Percentiles rank a stretch among this genome's conserved stretches.
Conservation (phyloP, 148 eudicot species). For the Vaccinium vitisidaea region DNA sequence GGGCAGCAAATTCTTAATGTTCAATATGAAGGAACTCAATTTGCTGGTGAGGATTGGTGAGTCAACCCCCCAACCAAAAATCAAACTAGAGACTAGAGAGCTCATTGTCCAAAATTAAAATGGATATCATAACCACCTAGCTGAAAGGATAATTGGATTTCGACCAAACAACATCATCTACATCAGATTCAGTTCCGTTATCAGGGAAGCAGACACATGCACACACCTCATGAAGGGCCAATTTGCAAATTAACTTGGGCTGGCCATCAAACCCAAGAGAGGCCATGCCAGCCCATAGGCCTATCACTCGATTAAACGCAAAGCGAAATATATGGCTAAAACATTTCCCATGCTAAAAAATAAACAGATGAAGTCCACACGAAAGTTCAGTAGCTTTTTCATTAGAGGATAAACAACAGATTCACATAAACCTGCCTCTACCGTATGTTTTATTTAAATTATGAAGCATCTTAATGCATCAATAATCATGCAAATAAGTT, state of each 20-base stretch:
- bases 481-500: background rate
- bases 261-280: background rate
- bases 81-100: background rate
- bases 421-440: background rate
- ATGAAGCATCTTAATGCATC: background rate
- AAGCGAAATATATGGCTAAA: background rate
- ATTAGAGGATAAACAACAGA: background rate
- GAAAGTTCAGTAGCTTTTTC: background rate
- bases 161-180: background rate
- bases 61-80: background rate
- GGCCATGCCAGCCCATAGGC: background rate
- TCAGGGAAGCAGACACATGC: background rate
- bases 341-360: background rate
- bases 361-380: background rate
- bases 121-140: background rate
- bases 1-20: background rate
- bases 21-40: background rate
- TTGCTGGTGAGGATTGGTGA: background rate
- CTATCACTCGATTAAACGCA: background rate
- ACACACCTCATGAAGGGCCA: background rate
- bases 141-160: background rate
- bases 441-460: background rate
- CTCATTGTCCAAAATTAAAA: background rate
- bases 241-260: background rate
- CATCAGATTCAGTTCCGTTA: background rate